Percentiles rank a stretch among this genome's conserved stretches.
Conservation (phyloP, 164 flowering plant genomes). For the Magnolia sinica region DNA sequence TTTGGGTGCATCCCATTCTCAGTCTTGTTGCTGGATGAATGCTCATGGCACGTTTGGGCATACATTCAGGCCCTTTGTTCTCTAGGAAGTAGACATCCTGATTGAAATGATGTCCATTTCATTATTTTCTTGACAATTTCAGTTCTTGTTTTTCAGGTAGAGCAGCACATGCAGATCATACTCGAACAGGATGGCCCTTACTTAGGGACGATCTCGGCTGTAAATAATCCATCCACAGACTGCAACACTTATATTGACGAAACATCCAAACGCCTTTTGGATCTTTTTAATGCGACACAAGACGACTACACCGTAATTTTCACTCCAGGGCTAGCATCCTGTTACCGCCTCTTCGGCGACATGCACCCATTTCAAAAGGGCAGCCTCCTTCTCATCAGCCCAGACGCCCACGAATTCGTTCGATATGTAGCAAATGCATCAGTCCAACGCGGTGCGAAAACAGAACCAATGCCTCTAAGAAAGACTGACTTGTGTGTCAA, state of each 20-base stretch:
- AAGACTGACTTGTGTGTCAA: conserved; percentile 1
- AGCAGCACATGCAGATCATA: conserved; percentile 8
- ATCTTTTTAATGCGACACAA: conserved; percentile 2
- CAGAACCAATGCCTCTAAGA: not conserved
- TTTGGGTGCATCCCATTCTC: too few relatives aligned
- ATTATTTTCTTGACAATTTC: not conserved
- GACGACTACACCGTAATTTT: conserved; percentile 9
- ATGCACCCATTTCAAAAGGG: conserved; percentile 14
- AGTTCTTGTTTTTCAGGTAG: conserved; percentile 7
- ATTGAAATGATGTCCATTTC: too few relatives aligned
- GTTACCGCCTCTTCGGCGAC: conserved; percentile 7
- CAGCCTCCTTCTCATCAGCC: conserved; percentile 1
- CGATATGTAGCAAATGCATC: not conserved
- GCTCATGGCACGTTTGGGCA: too few relatives aligned
- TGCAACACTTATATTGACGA: not conserved
- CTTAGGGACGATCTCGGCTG: not conserved
- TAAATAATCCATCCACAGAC: not conserved
- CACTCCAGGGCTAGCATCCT: conserved; percentile 2
- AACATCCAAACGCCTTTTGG: not conserved
- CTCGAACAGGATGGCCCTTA: conserved; percentile 4
- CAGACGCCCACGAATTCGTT: conserved; percentile 7
- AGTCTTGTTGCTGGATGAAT: too few relatives aligned
- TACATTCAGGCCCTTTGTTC: too few relatives aligned
- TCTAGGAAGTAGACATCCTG: too few relatives aligned
- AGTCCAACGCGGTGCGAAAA: not conserved